Percentiles rank a stretch among this genome's conserved stretches.
Evolutionary conservation across 768 basidiomycete genomes (phyloP).

Genomic region (Hemileccinum impolitum): DNA sequence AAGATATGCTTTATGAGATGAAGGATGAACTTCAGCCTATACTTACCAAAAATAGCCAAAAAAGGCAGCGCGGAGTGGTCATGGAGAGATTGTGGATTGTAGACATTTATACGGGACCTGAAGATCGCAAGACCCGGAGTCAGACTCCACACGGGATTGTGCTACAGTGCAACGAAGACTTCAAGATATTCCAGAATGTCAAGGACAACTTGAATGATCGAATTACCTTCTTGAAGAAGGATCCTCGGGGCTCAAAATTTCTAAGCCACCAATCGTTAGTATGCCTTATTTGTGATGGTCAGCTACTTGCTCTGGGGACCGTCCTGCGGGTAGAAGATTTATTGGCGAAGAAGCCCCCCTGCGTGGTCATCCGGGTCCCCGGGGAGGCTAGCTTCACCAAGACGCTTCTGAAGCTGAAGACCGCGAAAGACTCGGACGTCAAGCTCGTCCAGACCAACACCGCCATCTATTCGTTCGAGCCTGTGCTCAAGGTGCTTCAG

Average conservation of each 20-base stretch:
- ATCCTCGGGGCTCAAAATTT: constrained; percentile 33
- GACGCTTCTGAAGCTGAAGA: constrained; percentile 40
- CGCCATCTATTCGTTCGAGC: constrained; percentile 60
- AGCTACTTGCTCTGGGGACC: constrained; percentile 50
- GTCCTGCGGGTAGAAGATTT: constrained; percentile 53
- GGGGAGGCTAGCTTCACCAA: constrained; percentile 38
- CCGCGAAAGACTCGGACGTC: constrained; percentile 25
- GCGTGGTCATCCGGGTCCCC: constrained; percentile 52
- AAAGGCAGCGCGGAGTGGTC: constrained; percentile 35
- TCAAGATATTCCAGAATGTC: constrained; percentile 35
- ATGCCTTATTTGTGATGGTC: constrained; percentile 47
- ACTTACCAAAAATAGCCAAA: constrained; percentile 35
- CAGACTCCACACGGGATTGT: constrained; percentile 43
- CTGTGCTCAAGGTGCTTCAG: constrained; percentile 57
- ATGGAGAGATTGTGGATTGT: constrained; percentile 37
- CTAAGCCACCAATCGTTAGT: constrained; percentile 53
- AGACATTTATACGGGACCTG: constrained; percentile 34
- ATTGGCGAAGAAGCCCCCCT: constrained; percentile 44
- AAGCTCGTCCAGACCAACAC: constrained; percentile 57
- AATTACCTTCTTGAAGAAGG: constrained; percentile 36
- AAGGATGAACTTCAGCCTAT: constrained; percentile 51
- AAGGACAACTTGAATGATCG: constrained; percentile 38
- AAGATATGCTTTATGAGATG: constrained; percentile 59
- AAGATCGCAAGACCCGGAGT: constrained; percentile 24
- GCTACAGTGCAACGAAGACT: constrained; percentile 35